Base-by-base conservation (phyloP, 495 filamentous ascomycete species). In the Massariosphaeria phaeospora region DNA sequence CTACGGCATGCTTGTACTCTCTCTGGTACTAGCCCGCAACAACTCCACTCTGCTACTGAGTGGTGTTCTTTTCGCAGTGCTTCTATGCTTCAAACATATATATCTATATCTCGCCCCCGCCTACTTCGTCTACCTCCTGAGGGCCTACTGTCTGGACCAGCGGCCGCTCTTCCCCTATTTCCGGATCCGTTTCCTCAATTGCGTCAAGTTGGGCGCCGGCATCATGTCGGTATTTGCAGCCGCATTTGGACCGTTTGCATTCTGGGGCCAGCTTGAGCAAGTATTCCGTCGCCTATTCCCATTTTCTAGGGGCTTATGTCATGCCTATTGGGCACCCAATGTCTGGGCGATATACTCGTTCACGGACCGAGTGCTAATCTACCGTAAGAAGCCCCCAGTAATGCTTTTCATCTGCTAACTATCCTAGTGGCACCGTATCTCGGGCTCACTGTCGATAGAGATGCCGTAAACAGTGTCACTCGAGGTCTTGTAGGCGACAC, bases 301-400 rank as follows among this genome's bases (percentile, higher is more conserved):
- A 3, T 98, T 98, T 68, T 91, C 89, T 1, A 73, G 93, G 46
- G 93, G 93, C 0, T 70, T 98, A 26, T 96, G 90, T 66, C 93
- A 98, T 73, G 93, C 93, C 0, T 98, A 98, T 69, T 98, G 93
- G 93, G 93, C 93, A 2, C 91, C 93, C 1, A 98, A 98, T 61
- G 74, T 96, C 9, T 98, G 93, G 93, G 90, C 93, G 0, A 79
- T 98, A 73, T 98, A 98, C 68, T 96, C 93, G 0, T 95, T 98
- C 62, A 69, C 78, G 0, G 93, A 98, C 61, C 76, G 93, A 43
- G 71, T 86, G 25, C 66, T 97, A 55, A 95, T 98, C 59, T 79
- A 77, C 69, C 67, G 89, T 93, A 72, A 64, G 81, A 72, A 20
- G 48, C 2, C 20, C 17, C 27, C 26, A 13, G 10, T 3, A 5